These are phyloP conservation scores for Trichoderma hamatum DNA, from an alignment of 2,329 filamentous ascomycete species.

Conservation along the genomic window DNA sequence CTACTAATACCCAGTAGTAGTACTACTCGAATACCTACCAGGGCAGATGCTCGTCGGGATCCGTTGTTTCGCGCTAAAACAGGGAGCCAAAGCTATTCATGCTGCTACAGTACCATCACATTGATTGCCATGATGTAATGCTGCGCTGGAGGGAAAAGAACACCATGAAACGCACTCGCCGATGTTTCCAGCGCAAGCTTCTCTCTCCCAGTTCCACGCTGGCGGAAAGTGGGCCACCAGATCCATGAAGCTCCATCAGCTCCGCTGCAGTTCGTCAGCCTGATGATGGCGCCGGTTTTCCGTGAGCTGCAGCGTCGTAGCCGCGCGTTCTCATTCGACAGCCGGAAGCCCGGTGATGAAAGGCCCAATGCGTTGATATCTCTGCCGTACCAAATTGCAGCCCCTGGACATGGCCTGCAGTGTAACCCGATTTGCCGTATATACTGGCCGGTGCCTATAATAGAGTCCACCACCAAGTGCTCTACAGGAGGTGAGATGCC, in stretches of 20 bases:
- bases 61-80: background rate
- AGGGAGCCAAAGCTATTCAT: background rate
- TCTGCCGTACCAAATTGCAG: background rate
- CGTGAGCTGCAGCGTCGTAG: background rate
- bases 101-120: background rate
- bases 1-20: background rate
- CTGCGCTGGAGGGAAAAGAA: background rate
- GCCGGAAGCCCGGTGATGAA: constrained; percentile 15
- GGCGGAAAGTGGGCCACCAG: constrained; percentile 15
- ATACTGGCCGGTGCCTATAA: background rate
- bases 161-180: background rate
- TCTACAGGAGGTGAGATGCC: background rate
- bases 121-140: constrained; percentile 18
- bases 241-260: constrained; percentile 16
- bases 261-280: constrained; percentile 4
- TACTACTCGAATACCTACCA: background rate
- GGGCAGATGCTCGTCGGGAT: background rate
- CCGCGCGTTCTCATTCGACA: constrained; percentile 12
- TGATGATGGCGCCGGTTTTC: background rate
- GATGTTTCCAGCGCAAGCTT: constrained; percentile 4
- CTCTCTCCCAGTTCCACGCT: background rate
- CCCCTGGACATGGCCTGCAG: background rate
- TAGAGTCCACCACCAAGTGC: background rate
- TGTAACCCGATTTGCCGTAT: background rate
- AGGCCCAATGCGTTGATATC: too few relatives aligned